These are phyloP conservation scores for Aspergillus phoenicis DNA, from an alignment of 2,329 filamentous ascomycete genomes.

Conservation along the genomic window DNA sequence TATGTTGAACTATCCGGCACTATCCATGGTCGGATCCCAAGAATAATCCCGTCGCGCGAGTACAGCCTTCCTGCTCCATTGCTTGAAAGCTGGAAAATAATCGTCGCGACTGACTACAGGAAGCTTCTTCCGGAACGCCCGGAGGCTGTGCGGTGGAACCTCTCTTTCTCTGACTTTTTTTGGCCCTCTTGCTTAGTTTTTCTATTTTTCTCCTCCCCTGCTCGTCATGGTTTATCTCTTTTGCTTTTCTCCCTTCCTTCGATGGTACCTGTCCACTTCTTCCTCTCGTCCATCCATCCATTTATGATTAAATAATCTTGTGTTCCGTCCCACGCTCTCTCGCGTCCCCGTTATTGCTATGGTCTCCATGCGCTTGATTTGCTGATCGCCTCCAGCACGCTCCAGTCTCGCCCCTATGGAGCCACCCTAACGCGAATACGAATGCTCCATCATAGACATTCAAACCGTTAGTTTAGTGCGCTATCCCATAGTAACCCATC, in stretches of 20 bases:
- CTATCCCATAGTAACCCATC: neutral
- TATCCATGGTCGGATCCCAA: neutral
- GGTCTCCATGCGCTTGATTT: neutral
- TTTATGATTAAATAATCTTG: neutral
- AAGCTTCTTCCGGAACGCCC: conserved; percentile 19
- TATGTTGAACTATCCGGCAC: neutral
- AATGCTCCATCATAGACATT: conserved; percentile 1
- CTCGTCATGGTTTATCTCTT: neutral
- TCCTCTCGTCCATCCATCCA: neutral
- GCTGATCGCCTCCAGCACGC: conserved; percentile 1
- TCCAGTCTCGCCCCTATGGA: conserved; percentile 1
- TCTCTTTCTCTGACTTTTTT: conserved; percentile 3
- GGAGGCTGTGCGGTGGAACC: conserved; percentile 28
- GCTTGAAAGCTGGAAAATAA: neutral
- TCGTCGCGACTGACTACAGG: neutral
- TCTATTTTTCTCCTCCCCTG: neutral
- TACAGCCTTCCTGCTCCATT: neutral
- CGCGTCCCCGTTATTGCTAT: neutral
- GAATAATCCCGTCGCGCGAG: neutral
- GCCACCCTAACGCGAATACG: conserved; percentile 1
- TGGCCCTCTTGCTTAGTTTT: neutral
- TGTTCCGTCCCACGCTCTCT: neutral
- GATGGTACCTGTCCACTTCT: neutral
- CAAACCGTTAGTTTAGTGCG: conserved; percentile 3
- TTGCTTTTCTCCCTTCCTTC: neutral